Conservation (phyloP, 2,329 filamentous ascomycete species). For the Cucurbitaria berberidis region DNA sequence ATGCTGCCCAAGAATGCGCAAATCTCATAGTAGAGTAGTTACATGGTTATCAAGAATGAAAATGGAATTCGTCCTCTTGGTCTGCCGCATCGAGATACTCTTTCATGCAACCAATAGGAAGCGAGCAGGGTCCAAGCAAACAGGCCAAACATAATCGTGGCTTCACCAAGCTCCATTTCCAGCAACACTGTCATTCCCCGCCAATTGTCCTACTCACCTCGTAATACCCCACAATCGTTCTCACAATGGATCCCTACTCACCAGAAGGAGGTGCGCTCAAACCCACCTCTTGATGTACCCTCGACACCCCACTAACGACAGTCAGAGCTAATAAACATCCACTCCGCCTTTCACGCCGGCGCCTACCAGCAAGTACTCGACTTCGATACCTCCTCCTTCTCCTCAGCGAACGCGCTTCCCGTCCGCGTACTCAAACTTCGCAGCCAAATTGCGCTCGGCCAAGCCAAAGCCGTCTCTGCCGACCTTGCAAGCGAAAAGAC, state of each 20-base stretch:
- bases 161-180: slow-evolving; percentile 28
- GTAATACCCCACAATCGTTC: background rate
- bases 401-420: slow-evolving; percentile 75
- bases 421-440: slow-evolving; percentile 81
- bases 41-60: too few relatives aligned
- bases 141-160: slow-evolving; percentile 42
- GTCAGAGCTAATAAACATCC: slow-evolving; percentile 69
- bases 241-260: slow-evolving; percentile 64
- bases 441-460: slow-evolving; percentile 80
- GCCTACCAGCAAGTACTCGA: slow-evolving; percentile 87
- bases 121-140: slow-evolving; percentile 31
- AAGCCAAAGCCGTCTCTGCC: slow-evolving; percentile 74
- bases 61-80: background rate
- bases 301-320: slow-evolving; percentile 18
- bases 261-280: slow-evolving; percentile 62
- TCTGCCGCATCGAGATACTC: background rate
- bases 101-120: slow-evolving; percentile 28
- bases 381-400: slow-evolving; percentile 82
- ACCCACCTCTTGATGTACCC: background rate
- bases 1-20: background rate
- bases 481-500: slow-evolving; percentile 67
- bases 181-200: slow-evolving; percentile 9
- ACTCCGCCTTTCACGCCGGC: slow-evolving; percentile 72
- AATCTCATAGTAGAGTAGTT: background rate
- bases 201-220: slow-evolving; percentile 4